Base-by-base conservation (phyloP, 2,329 filamentous ascomycete genomes). In the Triangularia setosa region DNA sequence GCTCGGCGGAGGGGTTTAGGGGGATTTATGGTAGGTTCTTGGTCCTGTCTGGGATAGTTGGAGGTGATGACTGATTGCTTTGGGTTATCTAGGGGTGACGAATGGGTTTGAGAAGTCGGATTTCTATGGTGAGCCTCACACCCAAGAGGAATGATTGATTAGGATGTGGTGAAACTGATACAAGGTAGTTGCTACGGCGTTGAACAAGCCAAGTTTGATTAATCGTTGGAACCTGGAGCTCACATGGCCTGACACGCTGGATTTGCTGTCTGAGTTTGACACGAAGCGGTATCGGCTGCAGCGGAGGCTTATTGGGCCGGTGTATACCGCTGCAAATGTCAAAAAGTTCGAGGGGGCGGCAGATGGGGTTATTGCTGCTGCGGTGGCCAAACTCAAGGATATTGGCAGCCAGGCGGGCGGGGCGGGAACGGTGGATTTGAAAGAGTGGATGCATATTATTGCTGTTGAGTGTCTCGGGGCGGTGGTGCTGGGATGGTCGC, bases 391-490 rank as follows among this genome's bases (percentile, higher is more conserved):
- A 25, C 67, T 85, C 0, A 72, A 70, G 3, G 63, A 64, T 0
- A 69, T 83, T 1, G 24, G 23, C 1, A 16, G 23, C 8, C 4
- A 27, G 23, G 40, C 4, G 21, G 40, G 40, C 1, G 40, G 40
- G 5, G 9, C 18, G 40, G 18, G 40, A 14, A 75, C 79, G 27
- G 69, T 84, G 3, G 80, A 84, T 63, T 69, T 85, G 18, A 81
- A 80, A 59, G 79, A 83, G 61, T 85, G 83, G 83, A 84, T 84
- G 82, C 83, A 85, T 71, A 84, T 85, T 63, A 74, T 83, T 18
- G 79, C 77, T 1, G 81, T 85, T 28, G 83, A 85, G 66, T 83
- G 79, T 23, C 78, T 85, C 2, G 79, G 80, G 0, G 81, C 81
- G 0, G 72, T 79, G 1, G 81, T 84, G 0, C 72, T 85, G 1